Base-by-base conservation (phyloP, 441 rosid species). In the Adansonia rubrostipa region DNA sequence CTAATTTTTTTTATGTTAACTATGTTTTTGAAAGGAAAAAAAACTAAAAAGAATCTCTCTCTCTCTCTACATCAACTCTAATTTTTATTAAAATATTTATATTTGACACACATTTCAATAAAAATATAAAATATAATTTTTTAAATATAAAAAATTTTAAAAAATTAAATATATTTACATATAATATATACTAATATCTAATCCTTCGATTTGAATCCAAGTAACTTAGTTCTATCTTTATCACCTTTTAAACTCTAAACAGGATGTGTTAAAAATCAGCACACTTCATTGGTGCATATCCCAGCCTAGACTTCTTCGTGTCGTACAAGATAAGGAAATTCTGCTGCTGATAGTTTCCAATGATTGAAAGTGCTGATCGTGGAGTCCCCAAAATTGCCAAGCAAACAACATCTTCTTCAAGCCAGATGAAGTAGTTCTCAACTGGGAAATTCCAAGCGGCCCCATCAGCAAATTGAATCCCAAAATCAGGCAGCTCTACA, bases 291-390 rank as follows among this genome's bases (percentile, higher is more conserved):
- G 95, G 99, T 3, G 93, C 97, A 78, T 84, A 95, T 14, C 99
- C 99, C 13, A 95, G 91, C 87, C 94, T 87, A 4, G 98, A 92
- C 80, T 80, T 91, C 82, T 89, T 88, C 2, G 96, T 95, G 78
- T 95, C 99, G 78, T 95, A 95, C 62, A 95, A 72, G 67, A 95
- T 84, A 51, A 92, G 99, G 82, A 95, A 95, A 75, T 95, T 95
- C 82, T 95, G 99, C 87, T 95, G 99, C 92, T 95, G 98, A 57
- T 93, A 95, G 77, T 95, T 95, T 10, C 98, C 99, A 1, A 95
- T 89, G 22, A 95, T 95, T 0, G 99, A 95, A 24, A 93, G 86
- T 0, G 96, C 89, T 22, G 97, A 88, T 63, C 78, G 86, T 0
- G 98, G 95, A 45, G 96, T 92, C 80, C 98, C 96, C 67, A 95